Conservation (phyloP, 768 basidiomycete genomes). For the Galerina sulciceps region DNA sequence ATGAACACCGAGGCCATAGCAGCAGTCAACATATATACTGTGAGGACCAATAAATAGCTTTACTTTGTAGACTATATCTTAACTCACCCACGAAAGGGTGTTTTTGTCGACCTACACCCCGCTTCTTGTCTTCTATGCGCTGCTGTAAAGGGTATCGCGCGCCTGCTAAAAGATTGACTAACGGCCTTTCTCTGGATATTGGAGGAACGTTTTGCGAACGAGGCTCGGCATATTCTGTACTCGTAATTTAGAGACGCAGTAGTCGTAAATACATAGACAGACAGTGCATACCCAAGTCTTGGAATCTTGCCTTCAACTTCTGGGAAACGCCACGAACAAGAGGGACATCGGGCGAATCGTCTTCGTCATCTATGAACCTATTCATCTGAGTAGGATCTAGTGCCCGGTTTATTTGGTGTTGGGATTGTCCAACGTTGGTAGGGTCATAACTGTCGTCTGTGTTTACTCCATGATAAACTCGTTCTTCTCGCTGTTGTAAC, state of each 20-base stretch:
- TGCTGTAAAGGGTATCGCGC: constrained; percentile 72
- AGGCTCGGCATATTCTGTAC: constrained; percentile 75
- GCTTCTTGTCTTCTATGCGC: constrained; percentile 86
- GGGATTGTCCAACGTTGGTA: constrained; percentile 9
- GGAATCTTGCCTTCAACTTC: constrained; percentile 44
- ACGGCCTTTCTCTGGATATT: constrained; percentile 45
- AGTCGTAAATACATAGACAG: not conserved
- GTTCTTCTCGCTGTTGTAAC: constrained; percentile 7
- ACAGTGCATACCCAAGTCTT: constrained; percentile 55
- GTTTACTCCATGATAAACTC: not conserved
- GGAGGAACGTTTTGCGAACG: constrained; percentile 19
- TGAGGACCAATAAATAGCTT: constrained; percentile 11
- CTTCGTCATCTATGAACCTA: constrained; percentile 15
- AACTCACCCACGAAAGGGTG: constrained; percentile 75
- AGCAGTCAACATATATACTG: constrained; percentile 67
- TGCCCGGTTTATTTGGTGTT: not conserved
- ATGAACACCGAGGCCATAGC: constrained; percentile 79
- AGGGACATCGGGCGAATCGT: constrained; percentile 38
- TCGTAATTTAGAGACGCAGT: constrained; percentile 1
- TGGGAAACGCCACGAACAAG: constrained; percentile 53
- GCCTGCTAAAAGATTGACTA: constrained; percentile 45
- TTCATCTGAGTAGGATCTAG: not conserved
- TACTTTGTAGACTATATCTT: not conserved
- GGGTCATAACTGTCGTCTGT: constrained; percentile 14
- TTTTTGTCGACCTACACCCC: constrained; percentile 82